These are phyloP conservation scores for Aspergillus campestris DNA, from an alignment of 495 filamentous ascomycete genomes.

Conservation along the genomic window DNA sequence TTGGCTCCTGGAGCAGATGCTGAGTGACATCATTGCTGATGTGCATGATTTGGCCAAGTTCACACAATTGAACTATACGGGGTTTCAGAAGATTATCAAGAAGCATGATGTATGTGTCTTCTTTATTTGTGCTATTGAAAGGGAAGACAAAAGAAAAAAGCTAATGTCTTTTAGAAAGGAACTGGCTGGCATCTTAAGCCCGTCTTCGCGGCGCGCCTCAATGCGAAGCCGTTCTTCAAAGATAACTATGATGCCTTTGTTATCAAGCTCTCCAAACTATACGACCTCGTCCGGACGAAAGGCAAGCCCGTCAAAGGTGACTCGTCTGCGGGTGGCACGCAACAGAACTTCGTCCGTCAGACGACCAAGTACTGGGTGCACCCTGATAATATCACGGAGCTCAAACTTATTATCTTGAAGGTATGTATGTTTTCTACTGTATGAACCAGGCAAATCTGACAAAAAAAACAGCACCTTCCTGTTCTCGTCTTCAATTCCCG, in stretches of 20 bases:
- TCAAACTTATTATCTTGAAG: conserved; percentile 95
- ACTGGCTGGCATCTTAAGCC: conserved; percentile 90
- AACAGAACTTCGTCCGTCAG: conserved; percentile 94
- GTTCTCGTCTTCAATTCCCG: conserved; percentile 95
- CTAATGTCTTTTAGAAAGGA: conserved; percentile 57
- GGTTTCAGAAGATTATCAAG: conserved; percentile 99
- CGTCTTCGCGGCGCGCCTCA: conserved; percentile 85
- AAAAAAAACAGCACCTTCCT: conserved; percentile 74
- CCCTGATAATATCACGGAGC: conserved; percentile 93
- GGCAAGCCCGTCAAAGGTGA: conserved; percentile 91
- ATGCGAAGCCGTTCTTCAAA: conserved; percentile 95
- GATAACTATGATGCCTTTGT: conserved; percentile 98
- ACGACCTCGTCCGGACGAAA: conserved; percentile 86
- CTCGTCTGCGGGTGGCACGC: conserved; percentile 77
- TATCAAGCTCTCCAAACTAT: conserved; percentile 89
- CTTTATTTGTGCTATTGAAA: neutral
- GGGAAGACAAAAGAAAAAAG: neutral
- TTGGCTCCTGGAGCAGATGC: conserved; percentile 82
- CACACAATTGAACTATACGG: conserved; percentile 96
- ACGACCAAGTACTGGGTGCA: conserved; percentile 99
- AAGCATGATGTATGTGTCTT: conserved; percentile 78
- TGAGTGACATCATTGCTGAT: conserved; percentile 97
- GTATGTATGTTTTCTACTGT: conserved; percentile 16
- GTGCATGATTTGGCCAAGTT: conserved; percentile 98
- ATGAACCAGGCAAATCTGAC: neutral